These are phyloP conservation scores for Penicillium odoratum DNA, from an alignment of 495 filamentous ascomycete species.

Conservation along the genomic window DNA sequence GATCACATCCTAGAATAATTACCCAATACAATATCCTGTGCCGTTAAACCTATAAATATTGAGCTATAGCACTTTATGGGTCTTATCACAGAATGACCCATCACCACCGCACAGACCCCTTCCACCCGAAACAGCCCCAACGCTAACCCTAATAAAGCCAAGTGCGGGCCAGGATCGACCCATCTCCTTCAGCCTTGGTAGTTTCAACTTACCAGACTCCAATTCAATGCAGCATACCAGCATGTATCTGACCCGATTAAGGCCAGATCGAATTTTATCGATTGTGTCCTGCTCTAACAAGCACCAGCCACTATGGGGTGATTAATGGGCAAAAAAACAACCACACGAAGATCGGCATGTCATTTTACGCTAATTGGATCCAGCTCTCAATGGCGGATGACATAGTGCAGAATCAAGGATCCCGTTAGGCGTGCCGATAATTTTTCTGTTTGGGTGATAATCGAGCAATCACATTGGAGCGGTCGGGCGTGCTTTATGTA, in stretches of 20 bases:
- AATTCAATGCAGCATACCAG: neutral
- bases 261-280: neutral
- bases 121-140: neutral
- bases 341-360: neutral
- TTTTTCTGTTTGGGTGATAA: neutral
- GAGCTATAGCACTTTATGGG: no score
- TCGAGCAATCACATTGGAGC: neutral
- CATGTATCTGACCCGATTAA: neutral
- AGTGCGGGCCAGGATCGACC: neutral
- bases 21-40: no score
- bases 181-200: neutral
- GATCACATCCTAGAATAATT: no score
- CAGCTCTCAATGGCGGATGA: neutral
- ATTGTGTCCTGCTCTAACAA: neutral
- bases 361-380: neutral
- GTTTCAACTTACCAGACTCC: neutral
- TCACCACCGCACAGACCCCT: neutral
- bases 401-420: neutral
- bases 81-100: neutral
- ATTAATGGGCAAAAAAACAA: neutral
- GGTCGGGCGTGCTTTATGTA: no score
- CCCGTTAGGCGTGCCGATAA: neutral
- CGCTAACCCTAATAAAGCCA: neutral
- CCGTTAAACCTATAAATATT: no score
- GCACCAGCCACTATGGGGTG: neutral